phyloP scores from a whole-genome alignment of 176 grass and related monocot species.

The Musa schizocarpa region DNA sequence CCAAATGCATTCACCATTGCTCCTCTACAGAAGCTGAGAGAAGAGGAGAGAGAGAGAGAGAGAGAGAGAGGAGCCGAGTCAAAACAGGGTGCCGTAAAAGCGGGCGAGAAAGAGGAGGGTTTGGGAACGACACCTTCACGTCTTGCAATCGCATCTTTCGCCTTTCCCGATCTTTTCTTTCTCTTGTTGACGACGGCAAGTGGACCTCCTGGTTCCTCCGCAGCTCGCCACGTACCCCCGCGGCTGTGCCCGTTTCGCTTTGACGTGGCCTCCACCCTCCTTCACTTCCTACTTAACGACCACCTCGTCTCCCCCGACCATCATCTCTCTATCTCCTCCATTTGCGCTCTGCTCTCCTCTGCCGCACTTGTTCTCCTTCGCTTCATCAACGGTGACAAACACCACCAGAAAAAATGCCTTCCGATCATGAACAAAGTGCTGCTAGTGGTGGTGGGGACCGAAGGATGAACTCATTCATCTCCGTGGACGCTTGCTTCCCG shows the following conservation, averaged over 20 bases:
- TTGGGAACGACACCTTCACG: too few relatives aligned
- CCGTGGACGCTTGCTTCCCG: conserved; percentile 38
- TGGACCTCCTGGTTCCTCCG: not conserved
- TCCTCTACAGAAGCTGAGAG: too few relatives aligned
- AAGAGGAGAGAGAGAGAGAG: too few relatives aligned
- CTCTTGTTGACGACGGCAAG: not conserved
- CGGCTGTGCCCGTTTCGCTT: conserved; percentile 10
- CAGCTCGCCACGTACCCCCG: conserved; percentile 49
- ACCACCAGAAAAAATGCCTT: not conserved
- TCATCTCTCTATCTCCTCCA: not conserved
- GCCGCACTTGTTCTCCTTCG: not conserved
- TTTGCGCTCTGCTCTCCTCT: not conserved
- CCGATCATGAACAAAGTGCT: not conserved
- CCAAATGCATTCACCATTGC: too few relatives aligned
- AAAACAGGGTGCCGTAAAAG: too few relatives aligned
- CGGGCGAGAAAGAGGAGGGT: too few relatives aligned
- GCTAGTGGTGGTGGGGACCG: not conserved
- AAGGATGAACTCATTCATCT: conserved; percentile 70
- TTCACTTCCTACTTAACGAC: conserved; percentile 25
- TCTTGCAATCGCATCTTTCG: not conserved
- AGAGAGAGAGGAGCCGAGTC: too few relatives aligned
- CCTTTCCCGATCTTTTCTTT: conserved; percentile 10
- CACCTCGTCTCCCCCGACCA: not conserved
- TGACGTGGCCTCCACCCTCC: conserved; percentile 45
- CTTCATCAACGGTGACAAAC: not conserved